These are phyloP conservation scores for Tieghemostelium lacteum DNA, from an alignment of 78 protist species.

Conservation along the genomic window DNA sequence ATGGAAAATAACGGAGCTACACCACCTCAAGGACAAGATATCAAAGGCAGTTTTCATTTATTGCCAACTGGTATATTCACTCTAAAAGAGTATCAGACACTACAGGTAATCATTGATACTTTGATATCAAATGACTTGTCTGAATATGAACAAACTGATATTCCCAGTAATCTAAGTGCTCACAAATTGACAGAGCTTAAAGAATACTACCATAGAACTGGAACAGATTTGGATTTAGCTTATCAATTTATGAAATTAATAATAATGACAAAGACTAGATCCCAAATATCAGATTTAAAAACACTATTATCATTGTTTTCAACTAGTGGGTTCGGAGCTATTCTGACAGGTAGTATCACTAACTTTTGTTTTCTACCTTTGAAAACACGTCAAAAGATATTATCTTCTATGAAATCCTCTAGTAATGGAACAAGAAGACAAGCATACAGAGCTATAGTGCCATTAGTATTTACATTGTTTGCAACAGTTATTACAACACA, in stretches of 20 bases:
- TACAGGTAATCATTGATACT: constrained; percentile 22
- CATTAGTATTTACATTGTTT: constrained; percentile 31
- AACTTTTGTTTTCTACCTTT: constrained; percentile 11
- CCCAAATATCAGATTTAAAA: constrained; percentile 60
- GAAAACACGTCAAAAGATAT: constrained; percentile 32
- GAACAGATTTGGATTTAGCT: constrained; percentile 68
- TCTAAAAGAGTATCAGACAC: constrained; percentile 21
- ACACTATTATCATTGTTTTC: constrained; percentile 37
- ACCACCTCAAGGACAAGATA: background rate
- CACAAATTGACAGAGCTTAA: background rate
- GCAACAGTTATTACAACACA: background rate
- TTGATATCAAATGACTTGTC: constrained; percentile 16
- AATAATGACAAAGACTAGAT: constrained; percentile 4
- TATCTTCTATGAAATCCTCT: constrained; percentile 1
- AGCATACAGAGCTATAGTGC: constrained; percentile 51
- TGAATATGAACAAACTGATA: background rate
- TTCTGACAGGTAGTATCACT: constrained; percentile 48
- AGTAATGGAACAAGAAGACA: constrained; percentile 59
- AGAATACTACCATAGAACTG: background rate
- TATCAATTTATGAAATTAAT: constrained; percentile 28
- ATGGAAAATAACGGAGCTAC: background rate
- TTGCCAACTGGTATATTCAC: constrained; percentile 39
- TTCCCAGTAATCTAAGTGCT: background rate
- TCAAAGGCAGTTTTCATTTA: constrained; percentile 1
- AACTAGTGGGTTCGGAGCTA: constrained; percentile 18